Evolutionary conservation across 805 yeast species (phyloP).

Genomic region (Yamadazyma scolyti): DNA sequence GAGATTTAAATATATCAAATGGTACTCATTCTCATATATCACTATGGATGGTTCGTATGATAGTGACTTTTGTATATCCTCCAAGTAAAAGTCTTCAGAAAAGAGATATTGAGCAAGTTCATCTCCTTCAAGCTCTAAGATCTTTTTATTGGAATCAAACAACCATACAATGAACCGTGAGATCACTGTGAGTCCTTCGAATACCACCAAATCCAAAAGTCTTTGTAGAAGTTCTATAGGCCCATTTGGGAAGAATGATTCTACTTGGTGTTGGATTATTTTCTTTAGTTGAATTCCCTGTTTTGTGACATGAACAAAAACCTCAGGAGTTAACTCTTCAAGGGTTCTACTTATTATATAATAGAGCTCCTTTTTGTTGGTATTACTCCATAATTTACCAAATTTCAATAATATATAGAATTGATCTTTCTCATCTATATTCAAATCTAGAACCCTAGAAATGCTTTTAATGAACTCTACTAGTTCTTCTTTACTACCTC

Average conservation of each 20-base stretch:
- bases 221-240: conserved; percentile 7
- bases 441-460: too few relatives aligned
- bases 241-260: conserved; percentile 1
- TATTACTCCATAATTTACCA: conserved; percentile 19
- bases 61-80: conserved; percentile 5
- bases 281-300: conserved; percentile 31
- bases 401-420: conserved; percentile 33
- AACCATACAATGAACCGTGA: conserved; percentile 23
- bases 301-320: conserved; percentile 28
- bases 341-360: conserved; percentile 33
- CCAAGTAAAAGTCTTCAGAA: conserved; percentile 15
- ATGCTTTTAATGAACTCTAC: too few relatives aligned
- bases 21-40: conserved; percentile 36
- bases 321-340: conserved; percentile 26
- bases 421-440: conserved; percentile 19
- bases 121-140: conserved; percentile 20
- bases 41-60: conserved; percentile 21
- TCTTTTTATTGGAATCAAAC: conserved; percentile 14
- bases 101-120: conserved; percentile 19
- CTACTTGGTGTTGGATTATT: conserved; percentile 7
- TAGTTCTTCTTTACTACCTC: too few relatives aligned
- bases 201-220: conserved; percentile 29
- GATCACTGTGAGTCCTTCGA: conserved; percentile 38
- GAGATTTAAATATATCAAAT: conserved; percentile 35
- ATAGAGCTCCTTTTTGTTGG: conserved; percentile 30